A percentile compares a stretch with the other conserved stretches of the same genome.
Conservation (phyloP, 495 filamentous ascomycete species). For the Penicillium riverlandense region DNA sequence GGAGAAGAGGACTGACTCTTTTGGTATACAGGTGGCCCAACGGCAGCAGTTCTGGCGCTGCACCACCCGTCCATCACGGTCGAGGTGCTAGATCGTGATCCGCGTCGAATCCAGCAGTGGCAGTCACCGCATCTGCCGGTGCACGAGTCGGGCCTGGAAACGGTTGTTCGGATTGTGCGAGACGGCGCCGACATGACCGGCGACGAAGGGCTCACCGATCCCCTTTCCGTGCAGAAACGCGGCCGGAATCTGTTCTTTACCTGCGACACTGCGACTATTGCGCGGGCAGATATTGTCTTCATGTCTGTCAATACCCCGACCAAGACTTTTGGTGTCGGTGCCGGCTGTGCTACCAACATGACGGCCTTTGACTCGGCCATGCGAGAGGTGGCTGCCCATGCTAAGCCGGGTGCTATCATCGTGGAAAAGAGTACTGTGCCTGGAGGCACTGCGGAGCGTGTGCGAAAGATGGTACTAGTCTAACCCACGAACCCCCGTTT, state of each 20-base stretch:
- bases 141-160: constrained; percentile 63
- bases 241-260: constrained; percentile 64
- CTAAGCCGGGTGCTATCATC: constrained; percentile 61
- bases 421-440: constrained; percentile 85
- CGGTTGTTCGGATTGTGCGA: constrained; percentile 58
- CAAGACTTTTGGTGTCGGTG: constrained; percentile 61
- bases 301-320: constrained; percentile 80
- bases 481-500: not conserved
- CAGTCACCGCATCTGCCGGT: constrained; percentile 69
- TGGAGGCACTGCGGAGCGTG: constrained; percentile 64
- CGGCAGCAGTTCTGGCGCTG: constrained; percentile 65
- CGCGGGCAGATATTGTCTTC: constrained; percentile 66
- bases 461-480: constrained; percentile 52
- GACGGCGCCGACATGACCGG: constrained; percentile 40
- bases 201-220: not conserved
- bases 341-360: constrained; percentile 66
- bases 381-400: constrained; percentile 57
- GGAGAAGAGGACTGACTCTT: not conserved
- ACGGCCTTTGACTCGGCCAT: constrained; percentile 65
- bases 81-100: constrained; percentile 66
- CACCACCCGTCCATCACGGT: constrained; percentile 62
- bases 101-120: constrained; percentile 60
- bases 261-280: constrained; percentile 53
- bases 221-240: constrained; percentile 14
- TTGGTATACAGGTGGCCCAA: constrained; percentile 55